Evolutionary conservation across 2,329 filamentous ascomycete genomes (phyloP).

Genomic region (Aspergillus bombycis): DNA sequence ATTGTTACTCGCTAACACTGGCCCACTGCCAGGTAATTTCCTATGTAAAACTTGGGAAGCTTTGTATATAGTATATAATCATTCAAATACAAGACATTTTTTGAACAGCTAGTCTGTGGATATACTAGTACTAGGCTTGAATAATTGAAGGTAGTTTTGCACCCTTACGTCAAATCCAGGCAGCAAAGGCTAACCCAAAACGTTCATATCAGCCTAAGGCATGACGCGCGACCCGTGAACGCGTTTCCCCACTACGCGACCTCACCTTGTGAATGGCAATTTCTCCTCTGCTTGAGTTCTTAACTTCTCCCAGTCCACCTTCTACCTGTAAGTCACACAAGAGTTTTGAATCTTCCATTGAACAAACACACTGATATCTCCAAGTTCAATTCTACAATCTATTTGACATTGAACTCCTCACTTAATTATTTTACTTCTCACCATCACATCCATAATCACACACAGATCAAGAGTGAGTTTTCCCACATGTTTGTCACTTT

Average conservation of each 20-base stretch:
- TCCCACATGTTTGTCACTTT: constrained; percentile 8
- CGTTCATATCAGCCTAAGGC: constrained; percentile 36
- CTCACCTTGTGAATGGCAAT: constrained; percentile 27
- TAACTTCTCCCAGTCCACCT: constrained; percentile 4
- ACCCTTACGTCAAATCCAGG: constrained; percentile 25
- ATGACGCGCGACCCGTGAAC: constrained; percentile 32
- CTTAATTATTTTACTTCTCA: constrained; percentile 15
- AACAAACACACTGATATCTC: background rate
- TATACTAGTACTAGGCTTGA: background rate
- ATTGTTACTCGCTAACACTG: background rate
- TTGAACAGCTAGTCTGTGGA: background rate
- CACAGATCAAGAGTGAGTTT: constrained; percentile 35
- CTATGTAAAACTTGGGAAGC: constrained; percentile 10
- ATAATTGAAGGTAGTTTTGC: background rate
- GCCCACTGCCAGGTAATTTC: constrained; percentile 7
- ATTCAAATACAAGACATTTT: background rate
- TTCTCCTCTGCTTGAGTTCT: constrained; percentile 9
- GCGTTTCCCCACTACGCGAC: constrained; percentile 32
- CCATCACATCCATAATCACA: constrained; percentile 19
- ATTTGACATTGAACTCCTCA: background rate
- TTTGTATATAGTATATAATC: constrained; percentile 1
- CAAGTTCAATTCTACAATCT: background rate
- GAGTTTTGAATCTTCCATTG: background rate
- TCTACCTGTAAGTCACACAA: constrained; percentile 11
- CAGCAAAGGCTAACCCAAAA: constrained; percentile 25